Evolutionary conservation across 1,284 basidiomycete species (phyloP), one percentile per base, ranked within the genome.

Genomic region (Cutaneotrichosporon curvatum): DNA sequence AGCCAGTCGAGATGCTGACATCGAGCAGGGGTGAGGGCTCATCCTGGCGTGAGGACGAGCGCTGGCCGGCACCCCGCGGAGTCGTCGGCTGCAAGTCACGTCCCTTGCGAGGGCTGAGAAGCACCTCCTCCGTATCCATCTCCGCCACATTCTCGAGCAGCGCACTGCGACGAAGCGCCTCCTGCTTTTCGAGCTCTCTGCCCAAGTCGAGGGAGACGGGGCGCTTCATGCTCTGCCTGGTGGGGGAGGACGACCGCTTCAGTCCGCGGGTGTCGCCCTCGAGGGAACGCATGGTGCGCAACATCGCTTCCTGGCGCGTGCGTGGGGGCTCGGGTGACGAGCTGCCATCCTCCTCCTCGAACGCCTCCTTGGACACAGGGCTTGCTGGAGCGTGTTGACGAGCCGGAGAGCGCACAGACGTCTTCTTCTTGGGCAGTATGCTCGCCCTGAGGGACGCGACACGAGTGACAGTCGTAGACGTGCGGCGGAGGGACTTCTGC

Each of bases 281-380:
- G 19, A 67, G 56, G 2, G 60, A 62, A n/a, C 54, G 54, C 63
- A 67, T 61, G 2, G 66, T 61, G 30, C 51, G 54, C 18, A 56
- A 45, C 2, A 64, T 49, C 1, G 62, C 63, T 23, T 64, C 61
- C 19, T 40, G 51, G 37, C 20, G 48, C 42, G 36, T 41, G 33
- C 16, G 40, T n/a, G n/a, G 39, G 7, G 34, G 34, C 7, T 11
- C 2, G 12, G 22, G 15, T 14, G 37, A 39, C 38, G 15, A 14
- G 9, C 1, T 33, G 16, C 18, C 19, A 7, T 32, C 37, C 25
- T 28, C 25, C 25, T 28, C 25, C 25, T 28, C 25, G 12, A 28
- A 12, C 25, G 7, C 12, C 8, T 12, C n/a, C n/a, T n/a, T 39
- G 22, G 30, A n/a, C n/a, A n/a, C n/a, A n/a, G n/a, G n/a, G n/a